Evolutionary conservation across 768 basidiomycete species (phyloP).

Genomic region (Phaeotremella fagi): DNA sequence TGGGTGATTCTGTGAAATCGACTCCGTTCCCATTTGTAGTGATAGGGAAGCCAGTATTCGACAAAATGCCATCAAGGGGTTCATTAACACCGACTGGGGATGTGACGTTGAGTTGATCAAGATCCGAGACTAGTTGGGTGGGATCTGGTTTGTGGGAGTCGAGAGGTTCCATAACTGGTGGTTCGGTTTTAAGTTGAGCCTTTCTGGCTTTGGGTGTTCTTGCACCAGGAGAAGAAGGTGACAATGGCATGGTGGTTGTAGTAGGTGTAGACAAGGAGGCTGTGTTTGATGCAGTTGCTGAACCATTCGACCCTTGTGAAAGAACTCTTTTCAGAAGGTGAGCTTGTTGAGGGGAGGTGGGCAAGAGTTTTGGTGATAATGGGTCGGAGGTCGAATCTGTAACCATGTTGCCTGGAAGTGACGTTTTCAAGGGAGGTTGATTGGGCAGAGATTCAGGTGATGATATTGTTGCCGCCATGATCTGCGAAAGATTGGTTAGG

Average conservation of each 20-base stretch:
- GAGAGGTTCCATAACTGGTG: background rate
- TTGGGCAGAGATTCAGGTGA: too few species aligned
- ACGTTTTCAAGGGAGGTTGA: too few species aligned
- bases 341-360: background rate
- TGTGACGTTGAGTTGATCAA: background rate
- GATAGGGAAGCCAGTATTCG: background rate
- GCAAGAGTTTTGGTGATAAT: background rate
- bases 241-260: constrained; percentile 8
- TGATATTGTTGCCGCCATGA: too few species aligned
- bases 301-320: constrained; percentile 12
- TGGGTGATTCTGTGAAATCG: too few species aligned
- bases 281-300: background rate
- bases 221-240: constrained; percentile 17
- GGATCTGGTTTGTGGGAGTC: background rate
- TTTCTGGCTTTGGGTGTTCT: constrained; percentile 25
- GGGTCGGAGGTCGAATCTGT: background rate
- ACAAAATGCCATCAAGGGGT: background rate
- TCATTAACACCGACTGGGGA: background rate
- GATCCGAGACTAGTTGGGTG: background rate
- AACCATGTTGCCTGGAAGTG: background rate
- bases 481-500: too few species aligned
- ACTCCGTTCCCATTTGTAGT: background rate
- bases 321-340: constrained; percentile 13
- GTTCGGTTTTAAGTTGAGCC: constrained; percentile 3
- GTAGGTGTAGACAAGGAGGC: constrained; percentile 3